Percentiles rank a stretch among this genome's conserved stretches.
Conservation (phyloP, 306 rosid species). For the Begonia peltatifolia region DNA sequence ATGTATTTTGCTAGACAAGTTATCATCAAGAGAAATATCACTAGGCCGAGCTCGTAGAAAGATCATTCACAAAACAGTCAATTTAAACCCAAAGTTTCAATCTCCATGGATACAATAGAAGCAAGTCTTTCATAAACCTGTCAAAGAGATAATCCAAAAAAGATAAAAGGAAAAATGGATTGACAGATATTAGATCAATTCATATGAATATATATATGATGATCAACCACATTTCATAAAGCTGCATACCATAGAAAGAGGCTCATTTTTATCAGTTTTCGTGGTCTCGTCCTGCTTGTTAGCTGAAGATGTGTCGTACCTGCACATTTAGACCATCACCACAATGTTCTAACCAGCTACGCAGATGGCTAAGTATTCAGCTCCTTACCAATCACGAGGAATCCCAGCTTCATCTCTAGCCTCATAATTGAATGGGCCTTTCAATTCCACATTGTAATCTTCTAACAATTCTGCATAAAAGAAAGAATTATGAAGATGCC, state of each 20-base stretch:
- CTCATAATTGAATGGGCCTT: constrained; percentile 78
- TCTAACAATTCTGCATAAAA: constrained; percentile 53
- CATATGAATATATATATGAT: background rate
- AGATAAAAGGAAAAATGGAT: too few relatives aligned
- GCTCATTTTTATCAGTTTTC: constrained; percentile 19
- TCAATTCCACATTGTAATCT: constrained; percentile 67
- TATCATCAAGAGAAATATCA: too few relatives aligned
- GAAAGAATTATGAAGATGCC: constrained; percentile 1
- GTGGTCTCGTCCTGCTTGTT: constrained; percentile 21
- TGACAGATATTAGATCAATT: background rate
- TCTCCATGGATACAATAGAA: constrained; percentile 73
- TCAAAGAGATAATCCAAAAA: too few relatives aligned
- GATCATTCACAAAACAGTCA: constrained; percentile 12
- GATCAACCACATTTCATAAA: background rate
- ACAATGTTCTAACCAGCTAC: background rate
- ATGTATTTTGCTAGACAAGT: too few relatives aligned
- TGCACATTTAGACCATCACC: constrained; percentile 11
- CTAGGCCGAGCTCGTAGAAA: background rate
- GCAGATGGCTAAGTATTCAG: constrained; percentile 1
- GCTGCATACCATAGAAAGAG: constrained; percentile 45
- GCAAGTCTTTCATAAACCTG: constrained; percentile 74
- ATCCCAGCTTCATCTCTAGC: constrained; percentile 92
- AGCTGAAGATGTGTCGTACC: constrained; percentile 48
- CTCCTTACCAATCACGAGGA: constrained; percentile 82
- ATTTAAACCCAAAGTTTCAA: constrained; percentile 49